Evolutionary conservation across 352 stramenopile species (phyloP).

Genomic region (Phytopythium mirpurense): DNA sequence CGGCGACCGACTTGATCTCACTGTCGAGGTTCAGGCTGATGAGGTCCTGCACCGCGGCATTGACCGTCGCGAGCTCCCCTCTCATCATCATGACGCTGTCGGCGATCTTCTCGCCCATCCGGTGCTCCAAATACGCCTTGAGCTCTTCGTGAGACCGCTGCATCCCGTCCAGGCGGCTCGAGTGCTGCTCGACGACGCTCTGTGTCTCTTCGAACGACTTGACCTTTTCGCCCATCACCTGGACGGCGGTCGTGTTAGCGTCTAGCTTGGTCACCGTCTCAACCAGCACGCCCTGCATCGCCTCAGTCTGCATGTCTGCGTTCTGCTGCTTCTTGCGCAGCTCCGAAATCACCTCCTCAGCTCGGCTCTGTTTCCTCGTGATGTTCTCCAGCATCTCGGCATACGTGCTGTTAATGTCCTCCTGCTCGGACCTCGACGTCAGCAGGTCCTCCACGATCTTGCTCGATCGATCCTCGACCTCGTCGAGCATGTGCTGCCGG

Average conservation of each 20-base stretch:
- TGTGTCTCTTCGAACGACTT: conserved; percentile 58
- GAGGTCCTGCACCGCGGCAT: conserved; percentile 42
- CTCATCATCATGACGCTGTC: conserved; percentile 43
- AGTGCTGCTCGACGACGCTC: conserved; percentile 29
- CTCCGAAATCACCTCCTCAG: conserved; percentile 59
- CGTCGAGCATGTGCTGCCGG: conserved; percentile 44
- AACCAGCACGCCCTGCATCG: conserved; percentile 39
- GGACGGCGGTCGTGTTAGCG: conserved; percentile 28
- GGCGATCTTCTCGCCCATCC: conserved; percentile 45
- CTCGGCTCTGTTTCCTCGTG: conserved; percentile 37
- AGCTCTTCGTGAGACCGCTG: conserved; percentile 33
- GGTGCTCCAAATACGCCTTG: conserved; percentile 46
- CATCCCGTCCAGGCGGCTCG: conserved; percentile 33
- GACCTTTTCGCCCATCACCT: conserved; percentile 47
- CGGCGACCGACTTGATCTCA: conserved; percentile 44
- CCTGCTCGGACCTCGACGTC: conserved; percentile 53
- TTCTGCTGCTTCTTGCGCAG: conserved; percentile 43
- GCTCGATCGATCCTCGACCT: conserved; percentile 55
- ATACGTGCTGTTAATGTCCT: conserved; percentile 78
- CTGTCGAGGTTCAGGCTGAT: conserved; percentile 52
- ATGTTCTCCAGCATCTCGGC: conserved; percentile 59
- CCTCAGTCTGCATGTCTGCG: conserved; percentile 24
- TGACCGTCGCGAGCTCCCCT: conserved; percentile 44
- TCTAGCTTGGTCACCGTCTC: conserved; percentile 53
- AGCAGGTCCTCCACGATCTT: conserved; percentile 66